Evolutionary conservation across 2,329 filamentous ascomycete species (phyloP).

Genomic region (Cercospora zeina): DNA sequence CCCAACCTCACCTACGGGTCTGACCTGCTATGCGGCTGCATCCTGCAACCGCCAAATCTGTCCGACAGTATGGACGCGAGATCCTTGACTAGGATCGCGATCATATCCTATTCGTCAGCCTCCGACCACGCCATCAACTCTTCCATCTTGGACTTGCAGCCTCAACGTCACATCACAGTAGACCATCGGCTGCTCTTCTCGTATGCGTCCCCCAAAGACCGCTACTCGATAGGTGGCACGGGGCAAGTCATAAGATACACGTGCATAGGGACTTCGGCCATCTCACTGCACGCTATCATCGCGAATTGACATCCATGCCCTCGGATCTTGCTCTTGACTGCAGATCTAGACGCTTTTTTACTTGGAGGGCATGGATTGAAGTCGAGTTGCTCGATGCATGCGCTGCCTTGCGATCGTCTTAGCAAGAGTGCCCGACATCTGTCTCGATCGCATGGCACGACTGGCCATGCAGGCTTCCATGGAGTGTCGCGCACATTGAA

Average conservation of each 20-base stretch:
- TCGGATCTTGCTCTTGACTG: not conserved
- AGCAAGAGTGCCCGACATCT: not conserved
- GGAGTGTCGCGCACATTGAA: conserved; percentile 1
- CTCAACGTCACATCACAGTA: conserved; percentile 1
- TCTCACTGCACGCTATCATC: not conserved
- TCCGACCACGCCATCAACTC: not conserved
- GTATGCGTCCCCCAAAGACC: not conserved
- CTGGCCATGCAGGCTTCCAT: not conserved
- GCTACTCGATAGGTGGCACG: not conserved
- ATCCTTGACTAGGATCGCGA: not conserved
- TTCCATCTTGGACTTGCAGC: not conserved
- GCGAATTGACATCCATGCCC: not conserved
- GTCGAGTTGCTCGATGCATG: not conserved
- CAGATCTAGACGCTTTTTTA: not conserved
- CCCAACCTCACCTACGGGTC: not conserved
- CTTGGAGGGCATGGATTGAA: not conserved
- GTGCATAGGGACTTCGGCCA: not conserved
- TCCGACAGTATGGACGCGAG: not conserved
- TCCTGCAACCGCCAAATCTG: not conserved
- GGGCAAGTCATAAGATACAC: not conserved
- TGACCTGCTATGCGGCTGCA: not conserved
- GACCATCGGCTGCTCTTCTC: not conserved
- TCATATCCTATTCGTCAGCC: not conserved
- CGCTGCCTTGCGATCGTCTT: not conserved
- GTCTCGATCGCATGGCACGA: not conserved